phyloP scores from a whole-genome alignment of 345 rosid species.

The Durio zibethinus region DNA sequence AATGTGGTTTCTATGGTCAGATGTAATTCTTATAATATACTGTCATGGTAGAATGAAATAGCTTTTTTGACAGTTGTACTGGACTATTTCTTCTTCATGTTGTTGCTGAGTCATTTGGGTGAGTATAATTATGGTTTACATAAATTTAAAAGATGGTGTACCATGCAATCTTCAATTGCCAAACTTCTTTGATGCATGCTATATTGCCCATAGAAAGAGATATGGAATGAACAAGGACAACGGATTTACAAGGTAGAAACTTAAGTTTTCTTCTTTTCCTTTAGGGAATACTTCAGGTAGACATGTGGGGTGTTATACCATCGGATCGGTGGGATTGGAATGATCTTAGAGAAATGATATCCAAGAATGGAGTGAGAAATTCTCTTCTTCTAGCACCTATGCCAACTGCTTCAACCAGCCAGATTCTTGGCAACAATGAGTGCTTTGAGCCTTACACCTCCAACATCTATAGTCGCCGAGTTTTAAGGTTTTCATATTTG shows the following conservation, averaged over 20 bases:
- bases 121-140: background rate
- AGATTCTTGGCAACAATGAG: conserved; percentile 86
- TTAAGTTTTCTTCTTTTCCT: background rate
- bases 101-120: background rate
- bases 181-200: background rate
- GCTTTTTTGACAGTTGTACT: background rate
- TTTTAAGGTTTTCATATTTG: conserved; percentile 51
- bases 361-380: conserved; percentile 74
- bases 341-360: conserved; percentile 50
- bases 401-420: conserved; percentile 93
- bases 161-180: background rate
- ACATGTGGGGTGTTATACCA: conserved; percentile 33
- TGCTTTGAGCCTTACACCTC: conserved; percentile 86
- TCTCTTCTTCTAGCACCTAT: conserved; percentile 84
- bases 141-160: background rate
- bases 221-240: background rate
- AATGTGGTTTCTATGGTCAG: background rate
- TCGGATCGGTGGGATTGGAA: conserved; percentile 35
- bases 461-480: conserved; percentile 74
- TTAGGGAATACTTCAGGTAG: conserved; percentile 32
- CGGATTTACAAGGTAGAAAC: background rate
- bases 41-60: background rate
- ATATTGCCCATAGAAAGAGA: too few species aligned
- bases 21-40: background rate
- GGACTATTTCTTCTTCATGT: background rate